Conservation (phyloP, 768 basidiomycete species). For the Porpolomopsis calyptriformis region DNA sequence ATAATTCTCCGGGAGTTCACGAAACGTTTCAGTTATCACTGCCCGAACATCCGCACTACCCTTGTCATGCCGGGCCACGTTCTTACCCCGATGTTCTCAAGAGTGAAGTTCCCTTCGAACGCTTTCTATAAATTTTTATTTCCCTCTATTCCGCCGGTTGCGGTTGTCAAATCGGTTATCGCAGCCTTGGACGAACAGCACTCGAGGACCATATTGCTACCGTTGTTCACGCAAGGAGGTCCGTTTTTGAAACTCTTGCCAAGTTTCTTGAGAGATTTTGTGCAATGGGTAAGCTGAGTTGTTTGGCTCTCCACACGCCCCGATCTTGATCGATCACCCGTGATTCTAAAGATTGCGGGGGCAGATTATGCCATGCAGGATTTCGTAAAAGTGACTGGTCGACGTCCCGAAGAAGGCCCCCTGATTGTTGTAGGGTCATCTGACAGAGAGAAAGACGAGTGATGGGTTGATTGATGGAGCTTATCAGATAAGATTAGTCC, state of each 20-base stretch:
- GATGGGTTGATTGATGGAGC: neutral
- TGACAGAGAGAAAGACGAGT: neutral
- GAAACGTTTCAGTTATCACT: constrained; percentile 42
- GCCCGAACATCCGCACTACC: constrained; percentile 77
- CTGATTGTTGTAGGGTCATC: neutral
- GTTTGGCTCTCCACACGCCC: constrained; percentile 1
- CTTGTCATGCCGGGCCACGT: constrained; percentile 76
- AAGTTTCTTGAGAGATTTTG: constrained; percentile 63
- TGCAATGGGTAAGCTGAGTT: constrained; percentile 51
- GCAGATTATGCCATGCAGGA: constrained; percentile 64
- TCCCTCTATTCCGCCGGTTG: constrained; percentile 62
- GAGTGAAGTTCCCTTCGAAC: constrained; percentile 37
- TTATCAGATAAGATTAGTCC: too few species aligned
- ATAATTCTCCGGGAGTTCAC: neutral
- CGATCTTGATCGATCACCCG: neutral
- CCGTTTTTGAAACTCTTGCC: constrained; percentile 50
- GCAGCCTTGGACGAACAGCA: constrained; percentile 73
- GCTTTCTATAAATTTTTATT: constrained; percentile 59
- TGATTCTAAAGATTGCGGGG: constrained; percentile 37
- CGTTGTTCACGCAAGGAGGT: constrained; percentile 58
- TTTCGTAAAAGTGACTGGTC: constrained; percentile 55
- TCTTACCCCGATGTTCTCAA: constrained; percentile 68
- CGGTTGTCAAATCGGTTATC: constrained; percentile 74
- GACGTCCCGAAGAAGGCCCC: constrained; percentile 44
- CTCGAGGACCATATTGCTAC: constrained; percentile 57